Evolutionary conservation across 2,329 filamentous ascomycete species (phyloP).

Genomic region (Diplodia scrobiculata): DNA sequence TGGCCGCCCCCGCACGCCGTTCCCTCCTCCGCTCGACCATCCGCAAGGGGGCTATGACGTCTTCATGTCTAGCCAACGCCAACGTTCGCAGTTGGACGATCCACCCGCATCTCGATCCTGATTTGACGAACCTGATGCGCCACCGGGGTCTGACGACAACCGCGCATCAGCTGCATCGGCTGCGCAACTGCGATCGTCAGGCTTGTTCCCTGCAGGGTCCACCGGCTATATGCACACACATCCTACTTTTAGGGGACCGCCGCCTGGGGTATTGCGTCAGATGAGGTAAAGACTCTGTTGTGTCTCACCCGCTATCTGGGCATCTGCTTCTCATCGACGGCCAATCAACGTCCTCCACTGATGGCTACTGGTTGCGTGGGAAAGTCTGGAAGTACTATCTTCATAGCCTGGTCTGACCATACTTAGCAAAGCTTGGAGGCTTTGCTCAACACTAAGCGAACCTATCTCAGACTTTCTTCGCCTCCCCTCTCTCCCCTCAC

Average conservation of each 20-base stretch:
- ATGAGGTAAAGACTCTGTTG: neutral
- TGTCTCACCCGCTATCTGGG: neutral
- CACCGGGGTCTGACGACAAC: conserved; percentile 19
- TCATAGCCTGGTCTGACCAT: no score
- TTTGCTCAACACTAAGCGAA: no score
- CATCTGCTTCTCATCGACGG: neutral
- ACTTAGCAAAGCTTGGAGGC: no score
- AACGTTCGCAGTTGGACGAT: conserved; percentile 32
- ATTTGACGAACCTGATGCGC: neutral
- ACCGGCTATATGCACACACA: neutral
- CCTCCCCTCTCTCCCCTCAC: no score
- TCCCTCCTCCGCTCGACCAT: neutral
- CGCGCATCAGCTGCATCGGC: conserved; percentile 14
- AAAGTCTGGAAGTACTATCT: neutral
- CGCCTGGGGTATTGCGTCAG: conserved; percentile 8
- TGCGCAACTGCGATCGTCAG: neutral
- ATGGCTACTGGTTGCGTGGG: neutral
- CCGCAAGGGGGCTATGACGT: conserved; percentile 17
- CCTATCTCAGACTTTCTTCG: neutral
- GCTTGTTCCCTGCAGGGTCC: conserved; percentile 16
- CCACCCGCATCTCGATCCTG: conserved; percentile 40
- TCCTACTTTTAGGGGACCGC: neutral
- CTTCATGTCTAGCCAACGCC: conserved; percentile 23
- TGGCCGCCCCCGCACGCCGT: neutral
- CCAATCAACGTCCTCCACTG: neutral